Conservation (phyloP, 805 yeast genomes). For the Alloascoidea hylecoeti region DNA sequence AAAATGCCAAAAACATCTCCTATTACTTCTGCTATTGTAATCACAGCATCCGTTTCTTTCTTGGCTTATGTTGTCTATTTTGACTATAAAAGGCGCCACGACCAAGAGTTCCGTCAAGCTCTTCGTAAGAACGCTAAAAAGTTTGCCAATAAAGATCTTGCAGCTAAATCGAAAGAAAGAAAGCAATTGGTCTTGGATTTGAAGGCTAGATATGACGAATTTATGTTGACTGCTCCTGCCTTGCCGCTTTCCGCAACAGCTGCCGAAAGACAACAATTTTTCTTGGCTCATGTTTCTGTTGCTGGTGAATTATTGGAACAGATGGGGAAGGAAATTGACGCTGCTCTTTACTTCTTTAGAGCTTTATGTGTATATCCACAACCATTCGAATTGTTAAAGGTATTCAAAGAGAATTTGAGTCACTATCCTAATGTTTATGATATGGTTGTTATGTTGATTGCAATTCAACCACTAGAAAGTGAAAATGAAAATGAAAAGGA, state of each 20-base stretch:
- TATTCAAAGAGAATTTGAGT: constrained; percentile 85
- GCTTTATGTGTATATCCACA: constrained; percentile 89
- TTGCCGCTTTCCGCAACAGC: constrained; percentile 70
- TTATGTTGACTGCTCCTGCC: too few relatives aligned
- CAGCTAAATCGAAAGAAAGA: constrained; percentile 44
- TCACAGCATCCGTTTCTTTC: too few relatives aligned
- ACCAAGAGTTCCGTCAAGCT: constrained; percentile 66
- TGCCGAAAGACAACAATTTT: constrained; percentile 57
- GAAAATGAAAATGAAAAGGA: too few relatives aligned
- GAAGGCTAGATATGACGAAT: constrained; percentile 49
- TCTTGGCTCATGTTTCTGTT: constrained; percentile 67
- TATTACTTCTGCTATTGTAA: too few relatives aligned
- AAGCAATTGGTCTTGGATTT: constrained; percentile 40
- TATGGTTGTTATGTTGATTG: constrained; percentile 75
- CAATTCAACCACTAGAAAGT: constrained; percentile 85
- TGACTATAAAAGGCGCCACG: constrained; percentile 82
- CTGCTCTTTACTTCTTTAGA: constrained; percentile 87
- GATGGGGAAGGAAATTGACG: constrained; percentile 57
- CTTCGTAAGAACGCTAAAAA: constrained; percentile 50
- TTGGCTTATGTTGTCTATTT: constrained; percentile 69
- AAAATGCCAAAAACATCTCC: background rate
- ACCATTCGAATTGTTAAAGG: constrained; percentile 82
- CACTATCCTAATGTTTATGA: constrained; percentile 74
- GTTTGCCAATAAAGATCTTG: constrained; percentile 43
- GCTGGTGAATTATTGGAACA: constrained; percentile 68